Percentiles rank a stretch among this genome's conserved stretches.
phyloP scores from a whole-genome alignment of 108 stramenopile species.

The Licmophora abbreviata region DNA sequence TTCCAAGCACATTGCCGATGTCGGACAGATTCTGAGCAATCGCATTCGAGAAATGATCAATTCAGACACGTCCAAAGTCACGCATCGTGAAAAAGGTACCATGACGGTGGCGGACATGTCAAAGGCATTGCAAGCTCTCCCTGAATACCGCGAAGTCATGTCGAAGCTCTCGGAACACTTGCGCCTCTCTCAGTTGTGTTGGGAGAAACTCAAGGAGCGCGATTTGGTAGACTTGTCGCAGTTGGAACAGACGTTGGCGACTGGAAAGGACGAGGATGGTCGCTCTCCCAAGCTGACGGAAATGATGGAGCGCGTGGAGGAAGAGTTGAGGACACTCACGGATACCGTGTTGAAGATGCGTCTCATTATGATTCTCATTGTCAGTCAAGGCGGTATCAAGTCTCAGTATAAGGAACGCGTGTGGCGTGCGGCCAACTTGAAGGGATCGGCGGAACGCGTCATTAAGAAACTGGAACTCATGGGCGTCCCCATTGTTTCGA shows the following conservation, averaged over 20 bases:
- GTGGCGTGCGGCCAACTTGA: slow-evolving; percentile 60
- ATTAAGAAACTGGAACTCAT: slow-evolving; percentile 56
- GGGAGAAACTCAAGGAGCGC: slow-evolving; percentile 70
- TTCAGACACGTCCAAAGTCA: slow-evolving; percentile 39
- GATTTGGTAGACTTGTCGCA: slow-evolving; percentile 72
- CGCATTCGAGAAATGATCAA: slow-evolving; percentile 75
- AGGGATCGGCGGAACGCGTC: slow-evolving; percentile 27
- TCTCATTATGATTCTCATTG: slow-evolving; percentile 76
- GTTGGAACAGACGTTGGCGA: slow-evolving; percentile 92
- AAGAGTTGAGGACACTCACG: slow-evolving; percentile 31
- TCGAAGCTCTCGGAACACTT: slow-evolving; percentile 91
- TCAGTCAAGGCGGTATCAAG: slow-evolving; percentile 70
- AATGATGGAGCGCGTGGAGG: slow-evolving; percentile 54
- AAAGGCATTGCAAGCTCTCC: slow-evolving; percentile 82
- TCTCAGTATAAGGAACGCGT: slow-evolving; percentile 39
- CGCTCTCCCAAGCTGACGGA: slow-evolving; percentile 46
- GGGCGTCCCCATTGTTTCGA: slow-evolving; percentile 54
- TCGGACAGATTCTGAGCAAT: slow-evolving; percentile 70
- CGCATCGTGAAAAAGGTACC: slow-evolving; percentile 30
- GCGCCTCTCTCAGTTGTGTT: slow-evolving; percentile 88
- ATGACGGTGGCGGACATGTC: slow-evolving; percentile 86
- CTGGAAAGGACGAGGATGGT: slow-evolving; percentile 84
- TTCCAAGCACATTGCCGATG: slow-evolving; percentile 93
- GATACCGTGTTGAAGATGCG: slow-evolving; percentile 61
- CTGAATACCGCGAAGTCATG: slow-evolving; percentile 93